These are phyloP conservation scores for Vaccinium darrowii DNA, from an alignment of 148 eudicot species.

Conservation along the genomic window DNA sequence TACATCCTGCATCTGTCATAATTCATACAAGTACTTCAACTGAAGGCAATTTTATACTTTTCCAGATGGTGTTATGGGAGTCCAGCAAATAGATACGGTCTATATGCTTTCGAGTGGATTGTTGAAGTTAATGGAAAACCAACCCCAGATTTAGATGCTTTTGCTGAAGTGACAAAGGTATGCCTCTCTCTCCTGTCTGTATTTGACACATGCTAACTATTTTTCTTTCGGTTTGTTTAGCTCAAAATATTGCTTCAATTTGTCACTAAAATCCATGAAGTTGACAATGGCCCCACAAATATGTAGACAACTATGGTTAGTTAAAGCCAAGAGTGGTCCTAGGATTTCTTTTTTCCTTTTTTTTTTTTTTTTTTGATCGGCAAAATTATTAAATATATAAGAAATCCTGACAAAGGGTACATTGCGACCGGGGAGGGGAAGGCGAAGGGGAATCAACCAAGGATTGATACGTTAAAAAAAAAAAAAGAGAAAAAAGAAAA, in stretches of 20 bases:
- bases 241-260: background rate
- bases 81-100: conserved; percentile 65
- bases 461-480: too few species aligned
- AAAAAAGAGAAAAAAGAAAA: too few species aligned
- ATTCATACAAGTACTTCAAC: background rate
- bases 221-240: background rate
- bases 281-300: background rate
- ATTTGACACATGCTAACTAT: background rate
- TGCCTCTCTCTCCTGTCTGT: background rate
- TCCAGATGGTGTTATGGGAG: background rate
- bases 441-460: too few species aligned
- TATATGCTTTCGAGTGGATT: conserved; percentile 91
- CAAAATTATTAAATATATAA: too few species aligned
- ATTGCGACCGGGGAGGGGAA: too few species aligned
- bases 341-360: background rate
- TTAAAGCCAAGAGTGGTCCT: background rate
- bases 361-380: too few species aligned
- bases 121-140: conserved; percentile 91
- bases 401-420: too few species aligned
- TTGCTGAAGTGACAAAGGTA: conserved; percentile 87
- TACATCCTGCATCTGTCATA: background rate
- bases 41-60: background rate
- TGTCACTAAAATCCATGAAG: background rate
- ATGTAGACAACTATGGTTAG: background rate
- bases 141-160: conserved; percentile 84